A percentile compares a stretch with the other conserved stretches of the same genome.
phyloP scores from a whole-genome alignment of 2,329 filamentous ascomycete genomes.

The Verticillium zaregamsianum region DNA sequence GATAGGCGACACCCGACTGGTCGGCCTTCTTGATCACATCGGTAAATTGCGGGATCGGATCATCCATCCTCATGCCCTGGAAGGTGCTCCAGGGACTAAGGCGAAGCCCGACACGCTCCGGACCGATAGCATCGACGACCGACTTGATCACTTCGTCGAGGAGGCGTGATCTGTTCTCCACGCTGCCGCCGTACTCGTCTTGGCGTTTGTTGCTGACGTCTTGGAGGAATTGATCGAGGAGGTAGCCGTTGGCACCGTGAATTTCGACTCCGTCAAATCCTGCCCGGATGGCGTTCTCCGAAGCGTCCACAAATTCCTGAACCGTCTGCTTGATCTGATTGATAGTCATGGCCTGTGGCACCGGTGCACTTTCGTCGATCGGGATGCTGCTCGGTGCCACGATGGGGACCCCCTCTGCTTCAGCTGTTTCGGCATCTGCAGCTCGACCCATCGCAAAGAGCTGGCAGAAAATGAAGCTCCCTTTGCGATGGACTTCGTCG shows the following conservation, averaged over 20 bases:
- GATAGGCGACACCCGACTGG: constrained; percentile 47
- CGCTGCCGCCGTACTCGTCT: constrained; percentile 48
- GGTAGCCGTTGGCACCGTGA: constrained; percentile 53
- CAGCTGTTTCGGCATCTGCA: constrained; percentile 25
- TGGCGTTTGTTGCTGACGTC: constrained; percentile 44
- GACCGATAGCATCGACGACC: constrained; percentile 40
- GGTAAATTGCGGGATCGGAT: constrained; percentile 60
- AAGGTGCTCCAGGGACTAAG: constrained; percentile 57
- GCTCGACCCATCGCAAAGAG: constrained; percentile 58
- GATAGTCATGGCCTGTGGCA: constrained; percentile 59
- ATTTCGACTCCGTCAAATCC: constrained; percentile 69
- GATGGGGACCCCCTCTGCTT: constrained; percentile 20
- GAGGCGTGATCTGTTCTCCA: constrained; percentile 47
- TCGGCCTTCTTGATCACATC: constrained; percentile 49
- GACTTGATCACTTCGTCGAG: constrained; percentile 53
- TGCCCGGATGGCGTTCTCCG: constrained; percentile 50
- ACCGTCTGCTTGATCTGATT: constrained; percentile 61
- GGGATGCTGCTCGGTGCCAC: constrained; percentile 20
- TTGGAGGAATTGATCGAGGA: constrained; percentile 56
- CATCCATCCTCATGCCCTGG: constrained; percentile 58
- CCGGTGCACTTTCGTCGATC: constrained; percentile 40
- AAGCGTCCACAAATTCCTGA: constrained; percentile 47
- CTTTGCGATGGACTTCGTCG: constrained; percentile 18
- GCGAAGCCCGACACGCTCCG: constrained; percentile 49
- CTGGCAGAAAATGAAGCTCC: constrained; percentile 50